These are phyloP conservation scores for Gnaphalium uliginosum DNA, from an alignment of 129 eudicot species.

Conservation along the genomic window DNA sequence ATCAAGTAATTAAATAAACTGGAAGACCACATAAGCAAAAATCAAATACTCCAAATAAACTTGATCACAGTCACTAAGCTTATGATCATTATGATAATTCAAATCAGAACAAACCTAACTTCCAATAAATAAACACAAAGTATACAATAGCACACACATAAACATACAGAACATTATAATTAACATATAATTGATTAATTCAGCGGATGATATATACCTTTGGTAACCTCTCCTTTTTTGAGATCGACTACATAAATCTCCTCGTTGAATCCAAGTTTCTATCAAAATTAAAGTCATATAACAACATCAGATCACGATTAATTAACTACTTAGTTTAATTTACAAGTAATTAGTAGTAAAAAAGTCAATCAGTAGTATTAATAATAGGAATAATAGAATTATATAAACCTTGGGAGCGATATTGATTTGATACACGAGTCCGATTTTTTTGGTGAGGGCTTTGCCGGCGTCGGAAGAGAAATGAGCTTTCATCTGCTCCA, in stretches of 20 bases:
- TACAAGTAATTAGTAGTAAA: background rate
- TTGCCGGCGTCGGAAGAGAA: slow-evolving; percentile 83
- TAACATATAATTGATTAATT: background rate
- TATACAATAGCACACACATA: background rate
- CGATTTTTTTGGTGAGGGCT: slow-evolving; percentile 61
- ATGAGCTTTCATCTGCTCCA: slow-evolving; percentile 92
- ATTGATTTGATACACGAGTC: slow-evolving; percentile 82
- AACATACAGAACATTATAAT: background rate
- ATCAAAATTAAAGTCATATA: slow-evolving; percentile 19
- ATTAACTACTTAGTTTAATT: background rate
- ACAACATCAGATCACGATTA: background rate
- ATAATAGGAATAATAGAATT: background rate
- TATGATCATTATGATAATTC: background rate
- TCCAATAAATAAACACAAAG: background rate
- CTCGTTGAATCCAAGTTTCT: slow-evolving; percentile 95
- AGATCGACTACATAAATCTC: slow-evolving; percentile 85
- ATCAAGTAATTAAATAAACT: background rate
- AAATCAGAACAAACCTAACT: slow-evolving; percentile 17
- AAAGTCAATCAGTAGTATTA: too few species aligned
- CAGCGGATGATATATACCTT: slow-evolving; percentile 44
- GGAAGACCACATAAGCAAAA: too few species aligned
- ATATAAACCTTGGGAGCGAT: slow-evolving; percentile 77
- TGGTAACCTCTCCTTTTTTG: slow-evolving; percentile 92
- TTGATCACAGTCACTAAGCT: slow-evolving; percentile 6
- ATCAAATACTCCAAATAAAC: background rate